Percentiles rank a stretch among this genome's conserved stretches.
phyloP scores from a whole-genome alignment of 305 asterid species.

The Fraxinus angustifolia region DNA sequence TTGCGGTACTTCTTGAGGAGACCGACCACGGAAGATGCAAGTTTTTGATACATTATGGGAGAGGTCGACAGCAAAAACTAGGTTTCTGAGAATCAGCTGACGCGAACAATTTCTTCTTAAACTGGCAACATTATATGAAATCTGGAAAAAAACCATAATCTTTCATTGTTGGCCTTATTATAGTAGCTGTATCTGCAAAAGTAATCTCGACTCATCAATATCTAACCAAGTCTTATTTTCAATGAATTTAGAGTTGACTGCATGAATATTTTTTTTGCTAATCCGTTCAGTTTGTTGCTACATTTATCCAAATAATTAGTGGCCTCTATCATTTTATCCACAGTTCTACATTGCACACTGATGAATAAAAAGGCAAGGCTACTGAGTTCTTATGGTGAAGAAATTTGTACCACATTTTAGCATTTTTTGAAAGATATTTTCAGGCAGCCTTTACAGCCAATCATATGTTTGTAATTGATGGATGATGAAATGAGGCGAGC shows the following conservation, averaged over 20 bases:
- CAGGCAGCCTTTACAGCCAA: background rate
- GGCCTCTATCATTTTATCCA: background rate
- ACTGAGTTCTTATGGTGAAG: background rate
- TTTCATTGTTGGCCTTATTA: background rate
- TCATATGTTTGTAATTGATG: background rate
- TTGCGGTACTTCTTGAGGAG: conserved; percentile 77
- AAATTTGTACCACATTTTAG: background rate
- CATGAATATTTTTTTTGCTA: background rate
- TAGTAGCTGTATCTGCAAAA: background rate
- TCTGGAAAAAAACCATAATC: background rate
- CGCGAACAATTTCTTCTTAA: background rate
- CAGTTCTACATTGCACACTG: background rate
- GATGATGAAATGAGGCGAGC: background rate
- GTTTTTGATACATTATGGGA: conserved; percentile 51
- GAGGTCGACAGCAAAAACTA: background rate
- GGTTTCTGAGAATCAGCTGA: background rate
- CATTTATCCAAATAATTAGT: background rate
- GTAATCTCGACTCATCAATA: background rate
- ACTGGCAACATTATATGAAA: background rate
- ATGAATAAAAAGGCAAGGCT: background rate
- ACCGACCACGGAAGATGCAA: conserved; percentile 80
- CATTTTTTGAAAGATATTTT: background rate
- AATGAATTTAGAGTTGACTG: background rate
- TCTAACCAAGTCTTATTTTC: background rate
- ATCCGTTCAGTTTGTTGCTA: background rate